Evolutionary conservation across 2,329 filamentous ascomycete genomes (phyloP).

Genomic region (Cercospora citrullina): DNA sequence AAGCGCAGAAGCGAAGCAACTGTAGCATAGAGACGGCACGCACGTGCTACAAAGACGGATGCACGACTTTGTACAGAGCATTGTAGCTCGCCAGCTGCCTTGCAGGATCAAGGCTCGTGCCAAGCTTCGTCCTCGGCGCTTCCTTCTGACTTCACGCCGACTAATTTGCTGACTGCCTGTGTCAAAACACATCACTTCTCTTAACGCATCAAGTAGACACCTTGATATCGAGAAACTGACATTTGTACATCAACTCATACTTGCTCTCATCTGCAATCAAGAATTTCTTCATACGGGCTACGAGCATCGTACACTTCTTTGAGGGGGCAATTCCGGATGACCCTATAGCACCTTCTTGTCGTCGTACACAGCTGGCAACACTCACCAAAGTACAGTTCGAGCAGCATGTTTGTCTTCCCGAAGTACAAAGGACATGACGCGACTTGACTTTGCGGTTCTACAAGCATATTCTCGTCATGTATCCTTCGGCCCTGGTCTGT

Average conservation of each 20-base stretch:
- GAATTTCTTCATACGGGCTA: too few relatives aligned
- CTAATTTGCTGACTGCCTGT: neutral
- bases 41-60: neutral
- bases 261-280: neutral
- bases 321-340: neutral
- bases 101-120: neutral
- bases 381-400: neutral
- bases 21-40: neutral
- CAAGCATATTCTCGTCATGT: neutral
- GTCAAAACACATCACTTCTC: neutral
- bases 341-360: neutral
- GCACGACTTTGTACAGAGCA: neutral
- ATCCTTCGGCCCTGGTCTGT: neutral
- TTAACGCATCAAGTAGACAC: neutral
- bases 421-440: neutral
- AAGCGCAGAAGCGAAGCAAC: neutral
- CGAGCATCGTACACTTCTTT: neutral
- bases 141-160: neutral
- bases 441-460: neutral
- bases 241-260: neutral
- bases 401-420: neutral
- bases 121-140: neutral
- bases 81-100: neutral
- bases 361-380: neutral
- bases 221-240: neutral